Evolutionary conservation across 306 rosid species (phyloP).

Genomic region (Aeschynomene evenia): DNA sequence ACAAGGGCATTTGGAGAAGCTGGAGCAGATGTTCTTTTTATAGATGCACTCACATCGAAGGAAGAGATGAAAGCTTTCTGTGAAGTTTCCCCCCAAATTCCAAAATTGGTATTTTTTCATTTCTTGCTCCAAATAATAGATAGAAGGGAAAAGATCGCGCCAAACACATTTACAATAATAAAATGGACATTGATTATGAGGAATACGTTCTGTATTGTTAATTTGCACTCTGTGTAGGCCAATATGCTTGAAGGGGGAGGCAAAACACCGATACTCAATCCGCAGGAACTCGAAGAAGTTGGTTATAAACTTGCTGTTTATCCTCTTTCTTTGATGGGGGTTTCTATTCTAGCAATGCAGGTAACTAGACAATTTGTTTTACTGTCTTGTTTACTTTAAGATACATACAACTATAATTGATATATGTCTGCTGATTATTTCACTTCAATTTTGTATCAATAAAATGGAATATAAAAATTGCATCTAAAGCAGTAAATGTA

Average conservation of each 20-base stretch:
- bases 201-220: conserved; percentile 9
- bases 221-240: conserved; percentile 52
- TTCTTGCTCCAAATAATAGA: background rate
- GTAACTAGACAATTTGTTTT: conserved; percentile 20
- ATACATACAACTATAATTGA: background rate
- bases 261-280: conserved; percentile 73
- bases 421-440: background rate
- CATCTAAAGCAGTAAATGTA: background rate
- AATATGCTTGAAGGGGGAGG: conserved; percentile 99
- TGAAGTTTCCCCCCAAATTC: conserved; percentile 68
- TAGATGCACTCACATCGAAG: conserved; percentile 77
- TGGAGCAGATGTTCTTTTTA: conserved; percentile 90
- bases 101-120: conserved; percentile 61
- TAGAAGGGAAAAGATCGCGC: background rate
- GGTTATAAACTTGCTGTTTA: conserved; percentile 79
- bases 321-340: conserved; percentile 89
- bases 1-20: conserved; percentile 77
- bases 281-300: conserved; percentile 68
- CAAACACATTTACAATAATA: too few relatives aligned
- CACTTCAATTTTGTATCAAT: background rate
- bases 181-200: too few relatives aligned
- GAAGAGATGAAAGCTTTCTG: conserved; percentile 87
- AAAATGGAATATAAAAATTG: background rate
- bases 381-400: background rate
- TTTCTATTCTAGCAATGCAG: conserved; percentile 84